Conservation (phyloP, 2,329 filamentous ascomycete species). For the Raffaelea arxii region DNA sequence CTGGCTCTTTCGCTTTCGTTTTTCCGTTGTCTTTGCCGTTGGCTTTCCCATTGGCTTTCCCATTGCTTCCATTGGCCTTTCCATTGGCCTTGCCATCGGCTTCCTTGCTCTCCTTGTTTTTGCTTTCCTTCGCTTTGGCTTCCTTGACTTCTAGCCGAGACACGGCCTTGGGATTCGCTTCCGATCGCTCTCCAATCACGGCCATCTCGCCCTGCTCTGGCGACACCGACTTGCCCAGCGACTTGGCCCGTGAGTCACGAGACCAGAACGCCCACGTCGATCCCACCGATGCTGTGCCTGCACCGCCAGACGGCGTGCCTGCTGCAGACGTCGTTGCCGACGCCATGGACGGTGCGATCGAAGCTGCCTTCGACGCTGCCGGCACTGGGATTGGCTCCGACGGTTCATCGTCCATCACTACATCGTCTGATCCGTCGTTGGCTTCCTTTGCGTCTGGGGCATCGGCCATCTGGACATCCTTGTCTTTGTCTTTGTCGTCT, state of each 20-base stretch:
- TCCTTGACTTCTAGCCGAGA: slow-evolving; percentile 32
- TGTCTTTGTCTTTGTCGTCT: not conserved
- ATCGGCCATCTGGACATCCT: too few species aligned
- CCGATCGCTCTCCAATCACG: slow-evolving; percentile 45
- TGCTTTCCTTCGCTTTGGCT: slow-evolving; percentile 23
- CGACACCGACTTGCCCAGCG: slow-evolving; percentile 18
- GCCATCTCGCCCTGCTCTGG: slow-evolving; percentile 43
- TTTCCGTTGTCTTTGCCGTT: slow-evolving; percentile 22
- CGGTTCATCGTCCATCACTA: slow-evolving; percentile 32
- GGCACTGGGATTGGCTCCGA: slow-evolving; percentile 9
- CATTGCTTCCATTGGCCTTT: not conserved
- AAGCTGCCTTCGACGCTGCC: too few species aligned
- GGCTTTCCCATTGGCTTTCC: not conserved
- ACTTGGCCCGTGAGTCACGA: slow-evolving; percentile 36
- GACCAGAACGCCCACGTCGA: slow-evolving; percentile 82
- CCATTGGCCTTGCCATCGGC: slow-evolving; percentile 8
- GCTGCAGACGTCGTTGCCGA: slow-evolving; percentile 76
- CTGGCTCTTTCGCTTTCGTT: slow-evolving; percentile 16
- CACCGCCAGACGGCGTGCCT: too few species aligned
- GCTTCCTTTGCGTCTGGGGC: slow-evolving; percentile 8
- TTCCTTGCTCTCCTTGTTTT: slow-evolving; percentile 20
- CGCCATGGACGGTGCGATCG: slow-evolving; percentile 32
- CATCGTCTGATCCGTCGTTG: slow-evolving; percentile 26
- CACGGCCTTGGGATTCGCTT: slow-evolving; percentile 42
- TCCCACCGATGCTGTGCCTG: slow-evolving; percentile 32